Percentiles rank a stretch among this genome's conserved stretches.
phyloP scores from a whole-genome alignment of 352 stramenopile species.

The Pythium grandisporangium region DNA sequence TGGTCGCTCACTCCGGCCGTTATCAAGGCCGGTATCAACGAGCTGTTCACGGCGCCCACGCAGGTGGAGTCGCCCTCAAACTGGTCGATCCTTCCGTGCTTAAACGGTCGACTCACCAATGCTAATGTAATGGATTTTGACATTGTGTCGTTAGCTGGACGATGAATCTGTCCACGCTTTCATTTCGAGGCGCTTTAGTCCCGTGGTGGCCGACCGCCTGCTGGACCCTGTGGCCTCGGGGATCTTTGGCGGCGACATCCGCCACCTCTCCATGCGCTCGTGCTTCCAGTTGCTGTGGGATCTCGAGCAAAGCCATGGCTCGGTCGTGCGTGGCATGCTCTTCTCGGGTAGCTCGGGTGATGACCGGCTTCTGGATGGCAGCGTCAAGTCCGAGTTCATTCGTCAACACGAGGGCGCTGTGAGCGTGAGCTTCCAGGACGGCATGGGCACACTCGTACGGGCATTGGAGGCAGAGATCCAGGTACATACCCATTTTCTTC shows the following conservation, averaged over 20 bases:
- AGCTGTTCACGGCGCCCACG: constrained; percentile 36
- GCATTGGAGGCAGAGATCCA: constrained; percentile 31
- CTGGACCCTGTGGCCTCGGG: constrained; percentile 75
- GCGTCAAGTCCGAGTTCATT: constrained; percentile 63
- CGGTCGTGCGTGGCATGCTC: constrained; percentile 69
- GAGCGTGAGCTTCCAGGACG: constrained; percentile 79
- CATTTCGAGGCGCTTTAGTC: constrained; percentile 60
- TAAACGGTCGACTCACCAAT: too few species aligned
- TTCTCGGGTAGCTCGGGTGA: constrained; percentile 18
- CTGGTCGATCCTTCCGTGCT: constrained; percentile 5
- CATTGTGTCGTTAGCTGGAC: constrained; percentile 9
- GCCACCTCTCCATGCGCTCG: constrained; percentile 60
- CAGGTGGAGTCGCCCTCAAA: constrained; percentile 15
- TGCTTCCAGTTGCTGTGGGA: constrained; percentile 77
- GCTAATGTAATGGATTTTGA: neutral
- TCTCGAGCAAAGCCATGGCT: constrained; percentile 68
- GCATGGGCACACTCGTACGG: constrained; percentile 67
- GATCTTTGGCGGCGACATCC: constrained; percentile 85
- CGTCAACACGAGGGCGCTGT: constrained; percentile 53
- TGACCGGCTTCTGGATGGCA: constrained; percentile 59
- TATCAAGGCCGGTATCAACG: constrained; percentile 47
- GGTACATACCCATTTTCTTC: too few species aligned
- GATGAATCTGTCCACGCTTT: constrained; percentile 86
- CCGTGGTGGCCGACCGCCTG: constrained; percentile 64
- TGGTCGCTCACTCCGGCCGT: constrained; percentile 57